These are phyloP conservation scores for Myriosclerotinia curreyana DNA, from an alignment of 2,329 filamentous ascomycete genomes.

Conservation along the genomic window DNA sequence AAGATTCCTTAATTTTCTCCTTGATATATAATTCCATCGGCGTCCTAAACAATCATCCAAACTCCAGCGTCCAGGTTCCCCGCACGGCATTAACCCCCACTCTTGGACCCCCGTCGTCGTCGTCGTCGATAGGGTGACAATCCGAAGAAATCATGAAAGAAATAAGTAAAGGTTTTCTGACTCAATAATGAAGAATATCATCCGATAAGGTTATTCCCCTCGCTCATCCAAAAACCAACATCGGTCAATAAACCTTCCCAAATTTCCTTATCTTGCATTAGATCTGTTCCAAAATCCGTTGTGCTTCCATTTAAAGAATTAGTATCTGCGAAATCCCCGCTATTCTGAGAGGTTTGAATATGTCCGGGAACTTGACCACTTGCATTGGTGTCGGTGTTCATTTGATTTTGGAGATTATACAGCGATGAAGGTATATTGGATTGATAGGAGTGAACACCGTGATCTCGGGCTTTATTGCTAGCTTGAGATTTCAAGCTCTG, in stretches of 20 bases:
- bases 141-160: neutral
- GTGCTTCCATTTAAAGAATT: neutral
- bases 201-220: slow-evolving; percentile 31
- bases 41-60: slow-evolving; percentile 5
- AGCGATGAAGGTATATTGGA: too few species aligned
- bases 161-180: neutral
- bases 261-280: slow-evolving; percentile 31
- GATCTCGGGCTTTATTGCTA: neutral
- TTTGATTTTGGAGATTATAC: neutral
- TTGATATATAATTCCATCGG: too few species aligned
- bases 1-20: too few species aligned
- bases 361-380: neutral
- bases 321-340: neutral
- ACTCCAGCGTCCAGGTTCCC: neutral
- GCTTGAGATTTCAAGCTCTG: slow-evolving; percentile 19
- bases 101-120: slow-evolving; percentile 3
- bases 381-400: neutral
- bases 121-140: neutral
- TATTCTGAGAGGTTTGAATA: neutral
- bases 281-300: slow-evolving; percentile 18
- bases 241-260: slow-evolving; percentile 38
- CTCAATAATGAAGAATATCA: neutral
- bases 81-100: neutral
- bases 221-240: slow-evolving; percentile 37
- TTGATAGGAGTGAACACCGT: neutral